Conservation (phyloP, 1,284 basidiomycete species). For the Apiotrichum siamense region DNA sequence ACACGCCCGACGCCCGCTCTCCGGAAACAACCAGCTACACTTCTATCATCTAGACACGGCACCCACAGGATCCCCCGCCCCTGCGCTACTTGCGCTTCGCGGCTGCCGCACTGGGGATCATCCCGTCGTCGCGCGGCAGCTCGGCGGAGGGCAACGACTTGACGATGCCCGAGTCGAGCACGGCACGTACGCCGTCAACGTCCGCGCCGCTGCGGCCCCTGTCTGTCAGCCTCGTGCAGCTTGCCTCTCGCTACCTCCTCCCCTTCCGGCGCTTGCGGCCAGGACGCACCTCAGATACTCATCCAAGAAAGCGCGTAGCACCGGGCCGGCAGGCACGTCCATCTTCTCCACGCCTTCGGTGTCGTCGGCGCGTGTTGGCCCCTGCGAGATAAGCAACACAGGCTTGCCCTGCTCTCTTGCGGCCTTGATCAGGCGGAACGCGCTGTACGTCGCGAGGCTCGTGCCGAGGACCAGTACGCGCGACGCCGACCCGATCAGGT, state of each 20-base stretch:
- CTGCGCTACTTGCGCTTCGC: too few species aligned
- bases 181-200: constrained; percentile 18
- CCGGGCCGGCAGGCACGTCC: constrained; percentile 61
- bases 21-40: too few species aligned
- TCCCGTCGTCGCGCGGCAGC: constrained; percentile 16
- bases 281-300: constrained; percentile 35
- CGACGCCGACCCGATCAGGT: constrained; percentile 58
- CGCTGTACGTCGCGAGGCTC: constrained; percentile 84
- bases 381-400: constrained; percentile 73
- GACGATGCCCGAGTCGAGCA: constrained; percentile 39
- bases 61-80: too few species aligned
- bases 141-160: constrained; percentile 32
- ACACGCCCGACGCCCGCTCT: too few species aligned
- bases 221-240: constrained; percentile 4
- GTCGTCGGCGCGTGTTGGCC: constrained; percentile 76
- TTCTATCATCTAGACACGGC: too few species aligned
- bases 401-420: constrained; percentile 69
- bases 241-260: not conserved
- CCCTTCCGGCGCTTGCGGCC: not conserved
- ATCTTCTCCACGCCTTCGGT: constrained; percentile 68
- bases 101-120: too few species aligned
- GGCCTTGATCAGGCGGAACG: constrained; percentile 76
- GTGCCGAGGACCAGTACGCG: constrained; percentile 75
- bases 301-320: constrained; percentile 57
- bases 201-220: constrained; percentile 18